Conservation (phyloP, 169 alveolate species). For the Pseudocohnilembus persalinus region DNA sequence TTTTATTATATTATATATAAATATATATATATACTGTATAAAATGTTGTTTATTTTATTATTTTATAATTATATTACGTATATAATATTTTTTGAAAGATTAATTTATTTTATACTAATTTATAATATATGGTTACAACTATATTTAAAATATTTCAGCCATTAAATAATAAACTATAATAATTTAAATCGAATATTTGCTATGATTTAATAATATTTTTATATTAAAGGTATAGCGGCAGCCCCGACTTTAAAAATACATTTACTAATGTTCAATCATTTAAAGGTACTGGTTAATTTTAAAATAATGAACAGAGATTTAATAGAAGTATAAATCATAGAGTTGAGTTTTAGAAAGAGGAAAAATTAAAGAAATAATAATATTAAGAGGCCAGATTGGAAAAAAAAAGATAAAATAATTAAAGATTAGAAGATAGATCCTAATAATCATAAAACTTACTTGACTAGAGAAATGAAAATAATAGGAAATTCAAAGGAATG, state of each 20-base stretch:
- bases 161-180: too few relatives aligned
- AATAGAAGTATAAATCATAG: not conserved
- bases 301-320: conserved; percentile 4
- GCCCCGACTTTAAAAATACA: conserved; percentile 13
- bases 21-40: too few relatives aligned
- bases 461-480: conserved; percentile 4
- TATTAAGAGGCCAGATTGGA: conserved; percentile 16
- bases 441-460: not conserved
- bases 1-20: too few relatives aligned
- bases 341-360: conserved; percentile 13
- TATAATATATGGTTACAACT: too few relatives aligned
- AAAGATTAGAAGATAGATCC: conserved; percentile 8
- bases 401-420: not conserved
- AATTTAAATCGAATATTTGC: too few relatives aligned
- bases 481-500: conserved; percentile 26
- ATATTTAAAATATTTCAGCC: too few relatives aligned
- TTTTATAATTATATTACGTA: too few relatives aligned
- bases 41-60: too few relatives aligned
- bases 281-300: conserved; percentile 7
- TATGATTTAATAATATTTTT: too few relatives aligned
- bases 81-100: too few relatives aligned
- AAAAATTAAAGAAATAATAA: not conserved
- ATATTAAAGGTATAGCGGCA: conserved; percentile 31
- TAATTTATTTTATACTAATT: too few relatives aligned
- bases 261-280: conserved; percentile 6